phyloP scores from a whole-genome alignment of 75 land plant species.

The Sequoiadendron giganteum region DNA sequence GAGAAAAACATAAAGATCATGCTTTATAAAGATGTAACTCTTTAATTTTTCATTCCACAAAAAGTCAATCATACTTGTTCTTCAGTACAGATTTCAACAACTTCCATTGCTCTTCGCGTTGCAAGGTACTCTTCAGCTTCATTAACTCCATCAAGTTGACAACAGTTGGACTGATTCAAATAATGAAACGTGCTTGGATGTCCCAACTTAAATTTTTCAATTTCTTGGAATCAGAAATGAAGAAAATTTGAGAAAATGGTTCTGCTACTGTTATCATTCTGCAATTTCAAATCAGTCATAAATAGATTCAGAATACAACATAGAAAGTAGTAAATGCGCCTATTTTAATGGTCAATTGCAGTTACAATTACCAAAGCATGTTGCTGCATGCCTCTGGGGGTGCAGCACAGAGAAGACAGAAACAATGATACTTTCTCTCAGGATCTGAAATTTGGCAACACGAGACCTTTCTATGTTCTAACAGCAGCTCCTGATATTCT shows the following conservation, averaged over 20 bases:
- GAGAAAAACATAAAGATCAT: slow-evolving; percentile 19
- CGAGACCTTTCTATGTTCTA: too few relatives aligned
- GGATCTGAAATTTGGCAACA: too few relatives aligned
- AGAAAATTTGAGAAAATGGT: background rate
- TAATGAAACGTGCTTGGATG: slow-evolving; percentile 80
- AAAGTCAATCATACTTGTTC: slow-evolving; percentile 65
- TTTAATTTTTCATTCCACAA: background rate
- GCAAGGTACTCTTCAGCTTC: slow-evolving; percentile 68
- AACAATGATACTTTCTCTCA: too few relatives aligned
- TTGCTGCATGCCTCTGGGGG: too few relatives aligned
- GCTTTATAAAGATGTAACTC: background rate
- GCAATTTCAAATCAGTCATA: background rate
- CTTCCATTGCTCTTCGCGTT: slow-evolving; percentile 91
- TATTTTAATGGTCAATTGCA: too few relatives aligned
- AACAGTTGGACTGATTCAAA: slow-evolving; percentile 82
- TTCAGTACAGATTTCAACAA: slow-evolving; percentile 80
- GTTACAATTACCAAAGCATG: too few relatives aligned
- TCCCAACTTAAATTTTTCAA: slow-evolving; percentile 74
- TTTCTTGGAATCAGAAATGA: slow-evolving; percentile 39
- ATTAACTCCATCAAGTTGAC: slow-evolving; percentile 65
- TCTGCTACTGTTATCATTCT: background rate
- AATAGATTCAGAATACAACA: background rate
- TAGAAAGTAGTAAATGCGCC: too few relatives aligned
- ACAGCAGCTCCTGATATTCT: too few relatives aligned
- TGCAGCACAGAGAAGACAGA: too few relatives aligned